Conservation (phyloP, 768 basidiomycete genomes). For the Suillus fuscotomentosus region DNA sequence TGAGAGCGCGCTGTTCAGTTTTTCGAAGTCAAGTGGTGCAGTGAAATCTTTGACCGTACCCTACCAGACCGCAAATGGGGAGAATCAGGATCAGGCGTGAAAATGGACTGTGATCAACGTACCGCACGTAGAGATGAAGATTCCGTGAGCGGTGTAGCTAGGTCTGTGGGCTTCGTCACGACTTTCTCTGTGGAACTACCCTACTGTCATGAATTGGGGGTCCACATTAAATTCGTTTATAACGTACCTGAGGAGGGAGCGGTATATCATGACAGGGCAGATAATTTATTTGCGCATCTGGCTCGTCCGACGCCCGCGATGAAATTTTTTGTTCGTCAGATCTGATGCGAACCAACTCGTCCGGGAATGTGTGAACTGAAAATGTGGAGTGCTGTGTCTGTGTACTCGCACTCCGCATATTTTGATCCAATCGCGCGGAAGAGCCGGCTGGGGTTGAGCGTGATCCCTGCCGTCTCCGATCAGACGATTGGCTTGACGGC, state of each 20-base stretch:
- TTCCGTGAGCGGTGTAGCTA: not conserved
- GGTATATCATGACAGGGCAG: not conserved
- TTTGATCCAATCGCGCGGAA: not conserved
- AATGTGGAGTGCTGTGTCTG: no score
- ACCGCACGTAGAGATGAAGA: not conserved
- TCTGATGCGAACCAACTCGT: not conserved
- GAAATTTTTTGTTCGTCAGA: not conserved
- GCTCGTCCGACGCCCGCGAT: not conserved
- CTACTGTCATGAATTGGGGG: not conserved
- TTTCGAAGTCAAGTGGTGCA: slow-evolving; percentile 21
- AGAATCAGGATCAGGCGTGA: not conserved
- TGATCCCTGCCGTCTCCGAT: not conserved
- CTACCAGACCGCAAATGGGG: not conserved
- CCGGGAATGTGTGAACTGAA: not conserved
- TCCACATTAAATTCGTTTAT: no score
- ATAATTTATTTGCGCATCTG: not conserved
- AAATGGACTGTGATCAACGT: not conserved
- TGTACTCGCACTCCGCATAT: not conserved
- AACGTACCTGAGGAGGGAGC: not conserved
- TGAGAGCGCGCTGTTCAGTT: slow-evolving; percentile 23
- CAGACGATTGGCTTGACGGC: not conserved
- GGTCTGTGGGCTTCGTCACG: not conserved
- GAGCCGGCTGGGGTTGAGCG: not conserved
- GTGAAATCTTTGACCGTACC: not conserved
- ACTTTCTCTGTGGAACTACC: not conserved